phyloP scores from a whole-genome alignment of 2,329 filamentous ascomycete genomes.

The Fusarium xyrophilum region DNA sequence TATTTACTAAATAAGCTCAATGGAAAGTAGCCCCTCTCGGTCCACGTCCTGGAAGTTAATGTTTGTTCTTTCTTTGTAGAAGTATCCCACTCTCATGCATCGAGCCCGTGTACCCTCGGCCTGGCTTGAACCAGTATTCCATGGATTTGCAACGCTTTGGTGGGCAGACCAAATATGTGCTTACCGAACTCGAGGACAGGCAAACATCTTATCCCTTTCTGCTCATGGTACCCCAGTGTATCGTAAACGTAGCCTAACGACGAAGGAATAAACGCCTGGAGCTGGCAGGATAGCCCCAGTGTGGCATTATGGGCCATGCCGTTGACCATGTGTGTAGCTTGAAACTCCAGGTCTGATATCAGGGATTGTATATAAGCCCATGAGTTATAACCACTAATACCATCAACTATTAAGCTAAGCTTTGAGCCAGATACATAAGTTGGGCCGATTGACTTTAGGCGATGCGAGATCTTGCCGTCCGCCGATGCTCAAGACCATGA shows the following conservation, averaged over 20 bases:
- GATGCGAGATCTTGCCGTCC: neutral
- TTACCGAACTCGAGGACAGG: neutral
- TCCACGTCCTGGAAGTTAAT: rapidly evolving
- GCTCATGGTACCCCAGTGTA: neutral
- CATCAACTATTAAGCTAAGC: rapidly evolving
- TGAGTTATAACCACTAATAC: rapidly evolving
- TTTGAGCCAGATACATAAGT: rapidly evolving
- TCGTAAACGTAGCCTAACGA: neutral
- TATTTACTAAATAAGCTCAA: neutral
- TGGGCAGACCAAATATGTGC: rapidly evolving
- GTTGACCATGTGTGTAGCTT: neutral
- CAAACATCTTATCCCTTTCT: neutral
- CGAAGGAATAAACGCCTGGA: rapidly evolving
- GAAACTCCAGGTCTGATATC: rapidly evolving
- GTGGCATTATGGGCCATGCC: neutral
- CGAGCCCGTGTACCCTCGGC: rapidly evolving
- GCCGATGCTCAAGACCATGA: neutral
- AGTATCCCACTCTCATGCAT: neutral
- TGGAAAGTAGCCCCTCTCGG: rapidly evolving
- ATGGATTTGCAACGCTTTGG: neutral
- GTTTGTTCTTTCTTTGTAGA: neutral
- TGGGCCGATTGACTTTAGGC: rapidly evolving
- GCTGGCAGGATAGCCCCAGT: neutral
- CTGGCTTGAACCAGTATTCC: neutral
- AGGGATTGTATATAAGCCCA: neutral